phyloP scores from a whole-genome alignment of 495 filamentous ascomycete genomes.

The Podospora fimiseda region DNA sequence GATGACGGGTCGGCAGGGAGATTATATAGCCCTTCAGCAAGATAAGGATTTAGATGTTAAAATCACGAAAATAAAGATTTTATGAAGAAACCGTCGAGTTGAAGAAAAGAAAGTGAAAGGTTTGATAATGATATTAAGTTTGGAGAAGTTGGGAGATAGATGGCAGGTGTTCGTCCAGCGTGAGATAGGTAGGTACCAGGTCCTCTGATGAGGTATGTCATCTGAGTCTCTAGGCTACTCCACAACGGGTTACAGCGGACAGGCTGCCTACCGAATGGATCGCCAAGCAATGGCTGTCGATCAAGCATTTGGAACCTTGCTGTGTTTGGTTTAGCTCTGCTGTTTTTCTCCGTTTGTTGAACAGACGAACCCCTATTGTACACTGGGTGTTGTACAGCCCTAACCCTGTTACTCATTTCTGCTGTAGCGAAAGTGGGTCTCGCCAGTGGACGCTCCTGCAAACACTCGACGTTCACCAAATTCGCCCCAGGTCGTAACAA shows the following conservation, averaged over 20 bases:
- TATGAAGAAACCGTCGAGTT: background rate
- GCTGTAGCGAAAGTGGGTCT: too few relatives aligned
- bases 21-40: background rate
- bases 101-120: background rate
- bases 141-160: background rate
- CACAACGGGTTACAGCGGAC: background rate
- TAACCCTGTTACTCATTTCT: too few relatives aligned
- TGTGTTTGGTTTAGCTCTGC: background rate
- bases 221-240: slow-evolving; percentile 7
- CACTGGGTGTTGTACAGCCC: background rate
- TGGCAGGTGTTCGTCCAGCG: background rate
- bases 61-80: background rate
- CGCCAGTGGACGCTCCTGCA: too few relatives aligned
- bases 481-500: too few relatives aligned
- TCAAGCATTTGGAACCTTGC: background rate
- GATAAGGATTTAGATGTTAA: background rate
- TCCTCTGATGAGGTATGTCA: too few relatives aligned
- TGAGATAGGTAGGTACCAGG: background rate
- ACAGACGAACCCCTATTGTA: background rate
- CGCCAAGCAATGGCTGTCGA: background rate
- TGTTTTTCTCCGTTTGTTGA: background rate
- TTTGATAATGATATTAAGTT: background rate
- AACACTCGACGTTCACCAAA: too few relatives aligned
- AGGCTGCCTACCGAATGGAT: background rate
- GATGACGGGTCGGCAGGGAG: background rate